A percentile compares a stretch with the other conserved stretches of the same genome.
Conservation (phyloP, 306 rosid genomes). For the Quercus agrifolia region DNA sequence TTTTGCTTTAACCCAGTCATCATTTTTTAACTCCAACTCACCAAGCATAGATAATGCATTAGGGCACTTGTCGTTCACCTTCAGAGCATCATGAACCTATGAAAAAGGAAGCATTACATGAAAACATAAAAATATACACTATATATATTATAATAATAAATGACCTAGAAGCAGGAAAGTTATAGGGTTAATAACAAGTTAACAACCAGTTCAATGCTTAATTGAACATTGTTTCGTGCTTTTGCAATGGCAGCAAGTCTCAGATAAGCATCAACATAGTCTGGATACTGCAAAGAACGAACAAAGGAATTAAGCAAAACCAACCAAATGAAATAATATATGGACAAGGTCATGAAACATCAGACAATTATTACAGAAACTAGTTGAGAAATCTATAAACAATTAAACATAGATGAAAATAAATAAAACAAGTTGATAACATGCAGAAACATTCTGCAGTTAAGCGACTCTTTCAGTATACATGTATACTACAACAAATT, state of each 20-base stretch:
- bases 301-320: slow-evolving; percentile 16
- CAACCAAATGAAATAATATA: slow-evolving; percentile 1
- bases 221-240: slow-evolving; percentile 76
- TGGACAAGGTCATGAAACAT: slow-evolving; percentile 3
- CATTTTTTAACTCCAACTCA: slow-evolving; percentile 93
- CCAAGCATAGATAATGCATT: slow-evolving; percentile 97
- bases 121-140: slow-evolving; percentile 2
- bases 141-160: slow-evolving; percentile 6
- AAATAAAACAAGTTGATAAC: neutral
- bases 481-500: neutral
- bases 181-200: slow-evolving; percentile 18
- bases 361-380: neutral
- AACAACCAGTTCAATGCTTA: slow-evolving; percentile 93
- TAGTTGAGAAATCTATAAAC: neutral
- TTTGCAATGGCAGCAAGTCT: slow-evolving; percentile 94
- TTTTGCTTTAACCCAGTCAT: slow-evolving; percentile 99
- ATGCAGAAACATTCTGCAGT: slow-evolving; percentile 9
- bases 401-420: neutral
- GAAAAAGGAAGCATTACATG: slow-evolving; percentile 10
- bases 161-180: slow-evolving; percentile 7
- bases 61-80: slow-evolving; percentile 85
- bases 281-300: slow-evolving; percentile 68
- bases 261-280: slow-evolving; percentile 85
- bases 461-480: neutral
- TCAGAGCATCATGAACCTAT: slow-evolving; percentile 91